Base-by-base conservation (phyloP, 129 eudicot species). In the Lonicera japonica region DNA sequence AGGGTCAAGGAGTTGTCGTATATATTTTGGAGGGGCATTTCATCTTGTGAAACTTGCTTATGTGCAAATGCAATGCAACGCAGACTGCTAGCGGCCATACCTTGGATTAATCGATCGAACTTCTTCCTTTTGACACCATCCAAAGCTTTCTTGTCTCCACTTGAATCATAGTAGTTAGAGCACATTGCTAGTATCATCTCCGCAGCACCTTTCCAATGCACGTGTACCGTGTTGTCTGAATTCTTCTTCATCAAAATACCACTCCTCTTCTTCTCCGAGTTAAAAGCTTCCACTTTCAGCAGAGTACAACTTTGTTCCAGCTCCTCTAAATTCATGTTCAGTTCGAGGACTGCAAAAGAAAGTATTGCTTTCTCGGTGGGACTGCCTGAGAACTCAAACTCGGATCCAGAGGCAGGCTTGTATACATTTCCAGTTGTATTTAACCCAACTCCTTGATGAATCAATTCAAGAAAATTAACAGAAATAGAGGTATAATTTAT, bases 11-110 rank as follows among this genome's bases (percentile, higher is more conserved):
- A 11, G 21, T 56, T 15, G 2, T 56, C 41, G 4, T 21, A 13
- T 36, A 25, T 34, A 8, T 34, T 58, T 36, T 58, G 61, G 19
- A 12, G 20, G 2, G 25, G 1, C 0, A 11, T 15, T 14, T 5
- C 23, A 8, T 64, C 41, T 22, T 5, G 21, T 29, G 19, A 11
- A 19, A 65, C 70, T 20, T 52, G 60, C 19, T 52, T 65, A 65
- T 53, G 59, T 51, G 70, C 70, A 25, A 65, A 65, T 18, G 60
- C 70, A 29, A 65, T 65, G 60, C 70, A 65, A 10, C 60, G 60
- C 0, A 65, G 60, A 34, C 70, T 65, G 17, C 60, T 29, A 19
- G 70, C 70, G 16, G 70, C 60, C 70, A 65, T 65, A 25, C 60
- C 70, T 53, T 65, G 60, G 25, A 65, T 65, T 53, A 25, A 11